phyloP scores from a whole-genome alignment of 2,329 filamentous ascomycete species.

The Cryphonectria radicalis region DNA sequence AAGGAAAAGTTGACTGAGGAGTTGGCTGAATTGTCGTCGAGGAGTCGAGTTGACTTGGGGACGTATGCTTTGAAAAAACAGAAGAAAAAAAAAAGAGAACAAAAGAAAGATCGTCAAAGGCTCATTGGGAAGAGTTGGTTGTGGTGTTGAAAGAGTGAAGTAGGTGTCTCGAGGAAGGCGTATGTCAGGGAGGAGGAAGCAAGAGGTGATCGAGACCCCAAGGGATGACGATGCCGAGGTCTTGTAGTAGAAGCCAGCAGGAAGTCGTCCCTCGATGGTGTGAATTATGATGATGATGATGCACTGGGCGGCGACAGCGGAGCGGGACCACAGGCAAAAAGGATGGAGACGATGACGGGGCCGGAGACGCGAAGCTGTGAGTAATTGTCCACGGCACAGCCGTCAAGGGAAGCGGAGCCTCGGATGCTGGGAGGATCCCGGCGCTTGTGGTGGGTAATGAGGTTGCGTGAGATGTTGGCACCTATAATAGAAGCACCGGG shows the following conservation, averaged over 20 bases:
- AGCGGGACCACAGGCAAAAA: background rate
- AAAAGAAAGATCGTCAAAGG: constrained; percentile 39
- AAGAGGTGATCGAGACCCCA: background rate
- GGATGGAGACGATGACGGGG: constrained; percentile 20
- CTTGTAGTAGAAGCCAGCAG: constrained; percentile 23
- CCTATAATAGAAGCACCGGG: constrained; percentile 43
- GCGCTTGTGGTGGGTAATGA: constrained; percentile 37
- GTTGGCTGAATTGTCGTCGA: constrained; percentile 34
- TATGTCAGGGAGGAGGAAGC: constrained; percentile 3
- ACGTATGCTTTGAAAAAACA: constrained; percentile 28
- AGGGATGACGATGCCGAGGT: constrained; percentile 24
- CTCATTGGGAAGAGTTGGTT: constrained; percentile 26
- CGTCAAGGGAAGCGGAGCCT: constrained; percentile 25
- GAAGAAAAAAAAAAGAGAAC: constrained; percentile 28
- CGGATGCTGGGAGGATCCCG: constrained; percentile 34
- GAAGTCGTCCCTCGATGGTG: constrained; percentile 19
- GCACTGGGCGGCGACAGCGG: constrained; percentile 13
- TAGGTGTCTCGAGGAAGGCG: constrained; percentile 5
- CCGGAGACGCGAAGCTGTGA: constrained; percentile 23
- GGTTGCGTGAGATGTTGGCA: constrained; percentile 38
- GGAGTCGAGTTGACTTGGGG: constrained; percentile 36
- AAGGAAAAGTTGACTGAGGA: background rate
- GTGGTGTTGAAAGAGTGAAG: constrained; percentile 28
- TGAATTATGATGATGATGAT: constrained; percentile 5
- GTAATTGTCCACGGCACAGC: constrained; percentile 29